Evolutionary conservation across 2,329 filamentous ascomycete species (phyloP).

Genomic region (Ophiostoma himal-ulmi): DNA sequence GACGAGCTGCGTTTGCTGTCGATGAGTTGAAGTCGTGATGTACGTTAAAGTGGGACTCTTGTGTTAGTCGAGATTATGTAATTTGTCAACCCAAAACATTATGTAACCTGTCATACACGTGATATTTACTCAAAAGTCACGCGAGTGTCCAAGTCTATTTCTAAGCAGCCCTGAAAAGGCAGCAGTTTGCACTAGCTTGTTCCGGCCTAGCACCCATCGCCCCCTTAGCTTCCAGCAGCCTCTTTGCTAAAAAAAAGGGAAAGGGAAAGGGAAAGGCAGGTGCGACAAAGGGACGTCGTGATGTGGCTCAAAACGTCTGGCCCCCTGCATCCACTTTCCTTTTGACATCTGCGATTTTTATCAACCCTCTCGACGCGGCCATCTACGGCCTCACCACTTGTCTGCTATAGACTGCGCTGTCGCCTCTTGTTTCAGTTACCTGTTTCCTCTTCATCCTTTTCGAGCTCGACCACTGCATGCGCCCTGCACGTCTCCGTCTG

Average conservation of each 20-base stretch:
- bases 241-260: constrained; percentile 19
- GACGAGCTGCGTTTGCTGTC: background rate
- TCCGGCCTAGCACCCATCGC: constrained; percentile 18
- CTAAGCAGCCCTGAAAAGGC: constrained; percentile 17
- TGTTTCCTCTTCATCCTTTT: background rate
- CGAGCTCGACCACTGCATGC: constrained; percentile 3
- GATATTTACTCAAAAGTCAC: background rate
- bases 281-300: constrained; percentile 18
- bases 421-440: background rate
- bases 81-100: background rate
- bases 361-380: background rate
- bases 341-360: constrained; percentile 14
- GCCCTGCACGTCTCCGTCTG: constrained; percentile 13
- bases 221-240: constrained; percentile 24
- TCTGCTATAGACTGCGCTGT: background rate
- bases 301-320: constrained; percentile 18
- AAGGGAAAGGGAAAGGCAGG: constrained; percentile 5
- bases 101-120: background rate
- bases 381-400: background rate
- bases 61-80: background rate
- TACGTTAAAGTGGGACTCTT: background rate
- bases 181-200: background rate
- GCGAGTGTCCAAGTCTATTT: constrained; percentile 10
- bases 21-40: background rate
- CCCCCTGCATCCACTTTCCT: constrained; percentile 18